Evolutionary conservation across 306 rosid genomes (phyloP).

Genomic region (Carpinus viminea): DNA sequence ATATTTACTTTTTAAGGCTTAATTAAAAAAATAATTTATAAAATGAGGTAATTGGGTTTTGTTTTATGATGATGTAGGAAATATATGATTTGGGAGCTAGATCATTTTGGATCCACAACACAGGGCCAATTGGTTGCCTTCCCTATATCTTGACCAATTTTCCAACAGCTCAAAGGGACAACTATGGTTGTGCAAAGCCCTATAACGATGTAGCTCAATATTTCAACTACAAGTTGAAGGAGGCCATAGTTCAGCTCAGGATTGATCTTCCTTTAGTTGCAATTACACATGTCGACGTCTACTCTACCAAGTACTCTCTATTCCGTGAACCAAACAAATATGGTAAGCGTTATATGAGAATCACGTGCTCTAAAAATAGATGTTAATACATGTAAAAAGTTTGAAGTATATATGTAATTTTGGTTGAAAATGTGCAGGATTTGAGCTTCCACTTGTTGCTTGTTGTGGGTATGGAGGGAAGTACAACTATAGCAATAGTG

Average conservation of each 20-base stretch:
- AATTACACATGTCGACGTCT: slow-evolving; percentile 56
- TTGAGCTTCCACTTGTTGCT: slow-evolving; percentile 39
- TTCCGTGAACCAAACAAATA: slow-evolving; percentile 34
- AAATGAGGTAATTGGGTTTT: no score
- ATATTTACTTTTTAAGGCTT: no score
- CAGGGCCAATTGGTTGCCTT: slow-evolving; percentile 40
- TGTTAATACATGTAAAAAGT: no score
- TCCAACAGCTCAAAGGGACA: slow-evolving; percentile 27
- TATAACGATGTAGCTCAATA: slow-evolving; percentile 52
- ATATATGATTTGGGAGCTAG: slow-evolving; percentile 36
- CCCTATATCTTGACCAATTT: slow-evolving; percentile 24
- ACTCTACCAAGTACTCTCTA: slow-evolving; percentile 37
- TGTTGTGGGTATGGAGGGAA: slow-evolving; percentile 64
- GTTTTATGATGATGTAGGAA: slow-evolving; percentile 10
- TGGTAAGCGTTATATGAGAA: slow-evolving; percentile 28
- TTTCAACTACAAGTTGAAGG: slow-evolving; percentile 55
- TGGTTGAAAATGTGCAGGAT: slow-evolving; percentile 31
- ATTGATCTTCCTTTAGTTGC: slow-evolving; percentile 46
- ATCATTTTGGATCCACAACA: slow-evolving; percentile 43
- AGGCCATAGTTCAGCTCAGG: slow-evolving; percentile 43
- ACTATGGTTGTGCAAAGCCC: slow-evolving; percentile 47
- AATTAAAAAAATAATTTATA: no score
- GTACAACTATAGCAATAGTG: slow-evolving; percentile 25
- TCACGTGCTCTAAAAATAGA: no score
- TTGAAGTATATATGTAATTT: not conserved